A percentile compares a stretch with the other conserved stretches of the same genome.
phyloP scores from a whole-genome alignment of 306 rosid species.

The Neltuma alba region DNA sequence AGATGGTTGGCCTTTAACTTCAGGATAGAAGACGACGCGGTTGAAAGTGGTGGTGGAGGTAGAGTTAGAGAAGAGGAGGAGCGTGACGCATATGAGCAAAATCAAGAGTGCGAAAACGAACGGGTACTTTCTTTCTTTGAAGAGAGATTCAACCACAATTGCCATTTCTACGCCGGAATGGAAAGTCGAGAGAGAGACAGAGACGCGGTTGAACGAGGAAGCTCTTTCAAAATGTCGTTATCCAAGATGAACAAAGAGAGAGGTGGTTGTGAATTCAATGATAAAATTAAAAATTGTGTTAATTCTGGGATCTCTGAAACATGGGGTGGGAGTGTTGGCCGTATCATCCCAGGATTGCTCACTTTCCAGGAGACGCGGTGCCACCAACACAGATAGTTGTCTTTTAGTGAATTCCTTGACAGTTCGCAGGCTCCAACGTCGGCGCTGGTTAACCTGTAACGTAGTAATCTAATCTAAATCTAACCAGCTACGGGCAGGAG shows the following conservation, averaged over 20 bases:
- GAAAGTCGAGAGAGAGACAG: neutral
- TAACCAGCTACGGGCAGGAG: neutral
- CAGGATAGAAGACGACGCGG: slow-evolving; percentile 49
- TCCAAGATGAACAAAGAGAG: neutral
- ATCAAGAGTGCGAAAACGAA: slow-evolving; percentile 59
- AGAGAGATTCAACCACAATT: slow-evolving; percentile 38
- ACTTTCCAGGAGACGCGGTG: slow-evolving; percentile 8
- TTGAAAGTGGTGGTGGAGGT: slow-evolving; percentile 27
- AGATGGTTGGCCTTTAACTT: slow-evolving; percentile 32
- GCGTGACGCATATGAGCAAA: slow-evolving; percentile 47
- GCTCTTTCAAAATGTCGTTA: neutral
- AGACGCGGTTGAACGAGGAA: neutral
- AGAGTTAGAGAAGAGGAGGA: slow-evolving; percentile 58
- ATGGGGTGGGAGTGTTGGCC: neutral
- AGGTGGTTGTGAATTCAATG: neutral
- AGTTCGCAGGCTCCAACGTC: neutral
- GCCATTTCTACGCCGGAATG: slow-evolving; percentile 45
- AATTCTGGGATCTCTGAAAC: neutral
- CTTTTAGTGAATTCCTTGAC: no score
- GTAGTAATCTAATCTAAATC: neutral
- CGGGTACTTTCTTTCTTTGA: slow-evolving; percentile 61
- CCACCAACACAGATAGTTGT: neutral
- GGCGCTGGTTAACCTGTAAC: neutral
- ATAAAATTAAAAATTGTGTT: neutral
- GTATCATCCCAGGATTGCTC: slow-evolving; percentile 13